These are phyloP conservation scores for Stereum hirsutum DNA, from an alignment of 1,284 basidiomycete genomes.

Conservation along the genomic window DNA sequence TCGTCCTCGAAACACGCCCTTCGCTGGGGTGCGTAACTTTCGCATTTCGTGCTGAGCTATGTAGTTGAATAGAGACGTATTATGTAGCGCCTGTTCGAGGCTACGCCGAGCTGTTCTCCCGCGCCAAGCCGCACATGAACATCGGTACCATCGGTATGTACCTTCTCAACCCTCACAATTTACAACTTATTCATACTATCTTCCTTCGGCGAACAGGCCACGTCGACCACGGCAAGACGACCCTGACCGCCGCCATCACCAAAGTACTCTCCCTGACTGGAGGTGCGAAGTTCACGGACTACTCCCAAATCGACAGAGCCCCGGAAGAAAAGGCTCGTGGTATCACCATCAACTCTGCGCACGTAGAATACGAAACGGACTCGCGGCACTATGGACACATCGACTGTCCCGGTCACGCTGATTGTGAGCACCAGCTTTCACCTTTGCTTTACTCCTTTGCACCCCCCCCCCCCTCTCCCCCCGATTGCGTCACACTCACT, in stretches of 20 bases:
- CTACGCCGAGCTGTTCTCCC: constrained; percentile 79
- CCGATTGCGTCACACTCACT: neutral
- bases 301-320: constrained; percentile 98
- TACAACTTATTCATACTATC: too few relatives aligned
- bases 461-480: too few relatives aligned
- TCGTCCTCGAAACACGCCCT: constrained; percentile 6
- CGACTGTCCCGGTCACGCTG: constrained; percentile 95
- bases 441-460: too few relatives aligned
- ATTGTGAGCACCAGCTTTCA: constrained; percentile 54
- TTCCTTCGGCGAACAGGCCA: too few relatives aligned
- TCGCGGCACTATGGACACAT: constrained; percentile 97
- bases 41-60: constrained; percentile 1
- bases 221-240: constrained; percentile 95
- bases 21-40: constrained; percentile 4
- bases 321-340: constrained; percentile 99
- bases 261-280: constrained; percentile 81
- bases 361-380: constrained; percentile 96
- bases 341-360: constrained; percentile 94
- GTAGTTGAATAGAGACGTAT: too few relatives aligned
- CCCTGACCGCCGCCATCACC: constrained; percentile 97
- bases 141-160: constrained; percentile 82
- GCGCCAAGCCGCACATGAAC: constrained; percentile 94
- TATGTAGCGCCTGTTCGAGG: constrained; percentile 37
- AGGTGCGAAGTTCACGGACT: constrained; percentile 95
- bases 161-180: too few relatives aligned